phyloP scores from a whole-genome alignment of 148 eudicot genomes.

The Salicornia ramosissima region DNA sequence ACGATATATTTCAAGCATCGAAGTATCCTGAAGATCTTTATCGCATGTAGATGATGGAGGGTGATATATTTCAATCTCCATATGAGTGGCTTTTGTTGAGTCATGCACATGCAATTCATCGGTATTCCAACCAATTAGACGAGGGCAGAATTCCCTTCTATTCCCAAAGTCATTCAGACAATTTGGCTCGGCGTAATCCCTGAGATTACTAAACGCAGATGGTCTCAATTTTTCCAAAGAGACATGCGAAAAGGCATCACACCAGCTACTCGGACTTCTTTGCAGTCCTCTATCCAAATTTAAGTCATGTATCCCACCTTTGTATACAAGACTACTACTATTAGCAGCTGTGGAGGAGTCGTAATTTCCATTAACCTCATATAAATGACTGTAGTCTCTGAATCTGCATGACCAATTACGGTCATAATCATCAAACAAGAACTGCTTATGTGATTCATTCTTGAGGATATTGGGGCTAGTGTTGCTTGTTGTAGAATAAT shows the following conservation, averaged over 20 bases:
- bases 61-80: slow-evolving; percentile 21
- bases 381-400: slow-evolving; percentile 8
- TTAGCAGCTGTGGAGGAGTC: slow-evolving; percentile 15
- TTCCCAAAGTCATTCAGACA: slow-evolving; percentile 24
- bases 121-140: slow-evolving; percentile 42
- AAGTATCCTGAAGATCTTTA: slow-evolving; percentile 2
- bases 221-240: slow-evolving; percentile 25
- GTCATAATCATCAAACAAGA: not conserved
- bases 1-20: slow-evolving; percentile 11
- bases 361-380: slow-evolving; percentile 10
- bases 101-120: slow-evolving; percentile 4
- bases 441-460: not conserved
- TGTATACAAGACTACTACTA: slow-evolving; percentile 8
- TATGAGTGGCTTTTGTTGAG: not conserved
- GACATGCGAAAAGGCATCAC: slow-evolving; percentile 8
- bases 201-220: slow-evolving; percentile 18
- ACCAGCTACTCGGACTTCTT: slow-evolving; percentile 15
- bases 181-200: slow-evolving; percentile 22
- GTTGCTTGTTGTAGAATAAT: slow-evolving; percentile 10
- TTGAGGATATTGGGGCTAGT: not conserved
- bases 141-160: slow-evolving; percentile 13
- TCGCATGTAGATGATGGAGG: slow-evolving; percentile 9
- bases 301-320: slow-evolving; percentile 12
- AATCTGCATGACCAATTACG: slow-evolving; percentile 1
- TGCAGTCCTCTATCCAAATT: slow-evolving; percentile 18